Evolutionary conservation across 78 protist genomes (phyloP).

Genomic region (Dictyostelium discoideum): DNA sequence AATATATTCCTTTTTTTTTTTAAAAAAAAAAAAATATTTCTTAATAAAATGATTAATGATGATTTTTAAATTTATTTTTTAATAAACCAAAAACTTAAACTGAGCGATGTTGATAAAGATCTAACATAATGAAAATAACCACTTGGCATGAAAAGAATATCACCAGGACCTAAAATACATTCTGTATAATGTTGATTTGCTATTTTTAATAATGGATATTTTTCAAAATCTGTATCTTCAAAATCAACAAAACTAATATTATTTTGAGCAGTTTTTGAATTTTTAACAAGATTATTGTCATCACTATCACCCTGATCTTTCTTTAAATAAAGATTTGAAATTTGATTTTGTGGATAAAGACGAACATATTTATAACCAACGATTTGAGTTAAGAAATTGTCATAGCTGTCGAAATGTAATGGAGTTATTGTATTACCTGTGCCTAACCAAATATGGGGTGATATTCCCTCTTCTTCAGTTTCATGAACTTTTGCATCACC

Average conservation of each 20-base stretch:
- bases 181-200: constrained; percentile 41
- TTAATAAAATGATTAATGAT: too few relatives aligned
- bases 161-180: constrained; percentile 63
- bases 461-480: neutral
- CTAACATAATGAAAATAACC: constrained; percentile 78
- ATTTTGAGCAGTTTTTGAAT: constrained; percentile 15
- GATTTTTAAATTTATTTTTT: neutral
- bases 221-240: constrained; percentile 22
- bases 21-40: too few relatives aligned
- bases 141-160: constrained; percentile 78
- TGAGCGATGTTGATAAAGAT: constrained; percentile 55
- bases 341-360: constrained; percentile 19
- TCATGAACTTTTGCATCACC: constrained; percentile 30
- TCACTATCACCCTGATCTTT: neutral
- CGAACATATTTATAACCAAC: constrained; percentile 85
- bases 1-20: too few relatives aligned
- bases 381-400: constrained; percentile 82
- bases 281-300: neutral
- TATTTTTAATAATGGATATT: constrained; percentile 25
- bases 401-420: constrained; percentile 81
- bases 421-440: constrained; percentile 85
- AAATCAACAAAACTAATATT: constrained; percentile 66
- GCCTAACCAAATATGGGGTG: constrained; percentile 82
- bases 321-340: constrained; percentile 21
- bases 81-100: constrained; percentile 36